Evolutionary conservation across 352 stramenopile species (phyloP).

Genomic region (Globisporangium takayamanum): DNA sequence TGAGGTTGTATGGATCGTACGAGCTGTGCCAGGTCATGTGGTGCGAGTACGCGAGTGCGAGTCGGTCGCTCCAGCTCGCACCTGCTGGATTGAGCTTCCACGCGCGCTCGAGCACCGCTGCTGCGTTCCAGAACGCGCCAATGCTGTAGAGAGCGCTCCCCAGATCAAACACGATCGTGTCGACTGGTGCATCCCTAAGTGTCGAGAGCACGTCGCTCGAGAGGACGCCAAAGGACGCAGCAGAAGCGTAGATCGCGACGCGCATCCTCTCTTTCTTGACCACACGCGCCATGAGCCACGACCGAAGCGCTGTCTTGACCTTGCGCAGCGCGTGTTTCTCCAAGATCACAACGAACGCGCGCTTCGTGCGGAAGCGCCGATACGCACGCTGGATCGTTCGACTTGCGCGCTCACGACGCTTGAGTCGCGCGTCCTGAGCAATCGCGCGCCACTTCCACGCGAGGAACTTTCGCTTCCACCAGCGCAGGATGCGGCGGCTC

Average conservation of each 20-base stretch:
- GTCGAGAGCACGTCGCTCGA: slow-evolving; percentile 1
- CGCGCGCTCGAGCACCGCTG: slow-evolving; percentile 37
- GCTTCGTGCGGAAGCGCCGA: slow-evolving; percentile 20
- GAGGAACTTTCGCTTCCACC: slow-evolving; percentile 30
- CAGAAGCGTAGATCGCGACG: slow-evolving; percentile 20
- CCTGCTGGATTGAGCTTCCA: slow-evolving; percentile 4
- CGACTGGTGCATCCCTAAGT: slow-evolving; percentile 17
- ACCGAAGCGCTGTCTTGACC: slow-evolving; percentile 25
- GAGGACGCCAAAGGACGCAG: slow-evolving; percentile 1
- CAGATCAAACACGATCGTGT: slow-evolving; percentile 28
- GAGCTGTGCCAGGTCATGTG: slow-evolving; percentile 63
- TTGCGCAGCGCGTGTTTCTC: slow-evolving; percentile 32
- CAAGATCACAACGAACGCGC: slow-evolving; percentile 20
- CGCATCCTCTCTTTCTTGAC: slow-evolving; percentile 36
- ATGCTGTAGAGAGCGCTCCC: slow-evolving; percentile 34
- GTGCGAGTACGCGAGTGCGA: slow-evolving; percentile 52
- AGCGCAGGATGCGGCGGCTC: slow-evolving; percentile 31
- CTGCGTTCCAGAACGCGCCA: slow-evolving; percentile 56
- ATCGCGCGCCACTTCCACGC: slow-evolving; percentile 22
- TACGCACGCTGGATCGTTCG: slow-evolving; percentile 42
- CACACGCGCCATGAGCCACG: slow-evolving; percentile 41
- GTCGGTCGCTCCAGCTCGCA: slow-evolving; percentile 3
- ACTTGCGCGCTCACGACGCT: slow-evolving; percentile 21
- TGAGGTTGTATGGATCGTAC: slow-evolving; percentile 45
- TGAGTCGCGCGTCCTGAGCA: slow-evolving; percentile 6